A percentile compares a stretch with the other conserved stretches of the same genome.
These are phyloP conservation scores for Bjerkandera adusta DNA, from an alignment of 1,284 basidiomycete species.

Conservation along the genomic window DNA sequence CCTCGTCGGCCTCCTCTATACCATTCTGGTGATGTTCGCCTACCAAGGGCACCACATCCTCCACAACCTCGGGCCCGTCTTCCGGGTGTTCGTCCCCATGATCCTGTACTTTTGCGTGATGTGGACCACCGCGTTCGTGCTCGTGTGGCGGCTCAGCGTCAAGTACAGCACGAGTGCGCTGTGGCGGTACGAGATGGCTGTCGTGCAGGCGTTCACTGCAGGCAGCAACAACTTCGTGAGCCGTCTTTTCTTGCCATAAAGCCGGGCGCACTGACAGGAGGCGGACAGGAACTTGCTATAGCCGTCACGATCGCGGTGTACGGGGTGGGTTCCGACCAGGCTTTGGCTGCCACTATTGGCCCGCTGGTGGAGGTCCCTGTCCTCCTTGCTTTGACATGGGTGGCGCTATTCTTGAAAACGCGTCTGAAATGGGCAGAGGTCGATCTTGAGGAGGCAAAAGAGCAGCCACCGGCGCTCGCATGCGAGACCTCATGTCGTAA, in stretches of 20 bases:
- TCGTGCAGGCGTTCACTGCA: conserved; percentile 64
- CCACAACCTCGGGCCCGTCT: conserved; percentile 68
- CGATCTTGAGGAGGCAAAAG: background rate
- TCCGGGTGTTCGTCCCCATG: conserved; percentile 79
- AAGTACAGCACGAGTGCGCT: conserved; percentile 17
- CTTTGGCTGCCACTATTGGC: conserved; percentile 76
- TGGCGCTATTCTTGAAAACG: conserved; percentile 53
- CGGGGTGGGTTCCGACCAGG: conserved; percentile 72
- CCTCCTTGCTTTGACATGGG: conserved; percentile 69
- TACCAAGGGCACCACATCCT: conserved; percentile 63
- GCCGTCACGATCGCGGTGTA: conserved; percentile 81
- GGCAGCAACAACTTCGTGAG: conserved; percentile 55
- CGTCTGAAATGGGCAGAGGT: conserved; percentile 43
- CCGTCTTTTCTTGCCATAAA: conserved; percentile 4
- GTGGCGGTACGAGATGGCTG: conserved; percentile 68
- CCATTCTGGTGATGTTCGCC: conserved; percentile 77
- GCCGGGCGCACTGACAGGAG: conserved; percentile 17
- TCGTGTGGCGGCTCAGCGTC: conserved; percentile 49
- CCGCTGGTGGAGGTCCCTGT: conserved; percentile 82
- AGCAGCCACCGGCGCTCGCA: background rate
- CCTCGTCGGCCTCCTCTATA: conserved; percentile 74
- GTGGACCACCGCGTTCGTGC: conserved; percentile 65
- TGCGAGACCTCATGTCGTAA: background rate
- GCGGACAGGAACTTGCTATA: conserved; percentile 73
- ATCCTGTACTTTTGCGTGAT: conserved; percentile 78